Conservation (phyloP, 345 rosid genomes). For the Eutrema heterophyllum region DNA sequence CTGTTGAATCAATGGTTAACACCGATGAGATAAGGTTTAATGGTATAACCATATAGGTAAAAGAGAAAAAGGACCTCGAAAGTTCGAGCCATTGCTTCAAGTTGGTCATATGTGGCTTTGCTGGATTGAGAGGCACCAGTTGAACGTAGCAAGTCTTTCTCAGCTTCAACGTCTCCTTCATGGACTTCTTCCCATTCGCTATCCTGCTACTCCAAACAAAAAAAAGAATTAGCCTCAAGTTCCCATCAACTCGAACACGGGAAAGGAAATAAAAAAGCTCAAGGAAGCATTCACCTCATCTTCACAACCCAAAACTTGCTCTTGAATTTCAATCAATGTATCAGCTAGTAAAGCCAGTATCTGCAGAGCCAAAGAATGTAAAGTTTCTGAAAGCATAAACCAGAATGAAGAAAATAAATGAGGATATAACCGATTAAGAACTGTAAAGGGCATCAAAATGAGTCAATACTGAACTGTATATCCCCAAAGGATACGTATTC, state of each 20-base stretch:
- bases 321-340: slow-evolving; percentile 73
- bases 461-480: not conserved
- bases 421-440: not conserved
- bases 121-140: slow-evolving; percentile 42
- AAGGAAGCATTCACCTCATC: slow-evolving; percentile 52
- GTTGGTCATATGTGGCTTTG: slow-evolving; percentile 65
- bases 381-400: slow-evolving; percentile 4
- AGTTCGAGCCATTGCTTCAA: slow-evolving; percentile 73
- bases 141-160: slow-evolving; percentile 42
- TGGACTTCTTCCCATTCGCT: slow-evolving; percentile 89
- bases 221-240: slow-evolving; percentile 2
- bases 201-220: slow-evolving; percentile 37
- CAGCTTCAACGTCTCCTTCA: slow-evolving; percentile 48
- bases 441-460: not conserved
- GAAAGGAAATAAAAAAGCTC: not conserved
- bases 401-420: slow-evolving; percentile 1
- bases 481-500: not conserved
- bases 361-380: slow-evolving; percentile 35
- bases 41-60: not conserved
- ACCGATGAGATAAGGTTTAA: slow-evolving; percentile 4
- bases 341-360: slow-evolving; percentile 77
- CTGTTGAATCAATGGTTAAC: slow-evolving; percentile 28
- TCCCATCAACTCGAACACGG: not conserved
- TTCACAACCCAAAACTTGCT: slow-evolving; percentile 55
- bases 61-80: slow-evolving; percentile 44